Evolutionary conservation across 495 filamentous ascomycete genomes (phyloP).

Genomic region (Cercophora samala): DNA sequence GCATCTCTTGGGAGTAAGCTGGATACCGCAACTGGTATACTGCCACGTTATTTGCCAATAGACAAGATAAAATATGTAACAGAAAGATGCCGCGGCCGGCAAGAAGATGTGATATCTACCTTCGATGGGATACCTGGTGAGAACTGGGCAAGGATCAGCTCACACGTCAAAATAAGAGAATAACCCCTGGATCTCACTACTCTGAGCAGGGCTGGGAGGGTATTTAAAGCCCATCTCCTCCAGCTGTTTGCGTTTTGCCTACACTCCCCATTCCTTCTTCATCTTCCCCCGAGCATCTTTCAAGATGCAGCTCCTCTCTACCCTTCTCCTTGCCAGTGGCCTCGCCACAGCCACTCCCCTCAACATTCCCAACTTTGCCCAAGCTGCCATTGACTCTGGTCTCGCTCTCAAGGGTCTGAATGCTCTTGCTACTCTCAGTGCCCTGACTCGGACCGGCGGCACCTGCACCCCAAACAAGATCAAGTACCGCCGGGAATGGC

Average conservation of each 20-base stretch:
- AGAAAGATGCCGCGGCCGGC: not conserved
- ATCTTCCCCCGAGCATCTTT: not conserved
- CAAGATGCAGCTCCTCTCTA: not conserved
- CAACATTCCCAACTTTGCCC: slow-evolving; percentile 12
- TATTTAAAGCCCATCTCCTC: not conserved
- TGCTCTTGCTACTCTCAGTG: slow-evolving; percentile 19
- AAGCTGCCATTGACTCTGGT: slow-evolving; percentile 27
- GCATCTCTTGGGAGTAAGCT: not conserved
- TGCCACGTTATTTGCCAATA: not conserved
- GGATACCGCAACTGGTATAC: not conserved
- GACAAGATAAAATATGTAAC: not conserved
- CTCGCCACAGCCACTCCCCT: slow-evolving; percentile 9
- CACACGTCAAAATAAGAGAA: not conserved
- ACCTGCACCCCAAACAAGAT: slow-evolving; percentile 25
- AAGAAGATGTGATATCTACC: not conserved
- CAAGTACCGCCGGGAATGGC: slow-evolving; percentile 33
- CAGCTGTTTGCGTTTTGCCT: not conserved
- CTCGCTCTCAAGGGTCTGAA: slow-evolving; percentile 27
- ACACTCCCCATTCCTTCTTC: not conserved
- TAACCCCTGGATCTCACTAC: not conserved
- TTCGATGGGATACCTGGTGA: not conserved
- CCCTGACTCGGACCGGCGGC: slow-evolving; percentile 15
- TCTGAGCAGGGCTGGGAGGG: not conserved
- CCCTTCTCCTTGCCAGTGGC: not conserved
- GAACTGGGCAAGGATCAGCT: not conserved